Evolutionary conservation across 768 basidiomycete genomes (phyloP), one percentile per base, ranked within the genome.

Genomic region (Phylloporus scabripes): DNA sequence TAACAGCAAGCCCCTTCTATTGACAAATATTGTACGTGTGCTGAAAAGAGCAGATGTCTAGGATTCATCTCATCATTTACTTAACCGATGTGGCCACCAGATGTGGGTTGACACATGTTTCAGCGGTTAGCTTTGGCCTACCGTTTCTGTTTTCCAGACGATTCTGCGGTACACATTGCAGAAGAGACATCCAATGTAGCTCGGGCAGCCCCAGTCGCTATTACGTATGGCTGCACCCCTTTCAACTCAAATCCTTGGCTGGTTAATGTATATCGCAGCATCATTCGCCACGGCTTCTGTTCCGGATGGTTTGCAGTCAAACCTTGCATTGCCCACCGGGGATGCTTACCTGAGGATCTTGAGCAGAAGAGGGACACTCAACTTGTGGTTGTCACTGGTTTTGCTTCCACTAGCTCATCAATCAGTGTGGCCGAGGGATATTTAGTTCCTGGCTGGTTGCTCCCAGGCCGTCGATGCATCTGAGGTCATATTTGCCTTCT

Each of bases 391-490:
- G 56, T 65, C 68, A 34, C 71, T 77, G 46, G 66, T 65, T 42
- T 56, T 74, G 18, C 72, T n/a, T n/a, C n/a, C n/a, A n/a, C n/a
- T n/a, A n/a, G n/a, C n/a, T n/a, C n/a, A n/a, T n/a, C n/a, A n/a
- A n/a, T n/a, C n/a, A n/a, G n/a, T n/a, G n/a, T n/a, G n/a, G n/a
- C n/a, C n/a, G n/a, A 52, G 7, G 7, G 10, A 3, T 17, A 14
- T 34, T 9, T 57, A 75, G 70, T 74, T 63, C 49, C 60, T 73
- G 23, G 72, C 69, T 1, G 74, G 73, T 31, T 74, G 73, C 8
- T 74, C 75, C 9, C 76, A 77, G 54, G 66, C 61, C 45, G 65
- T 76, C 21, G 74, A 76, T 53, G 74, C 72, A 18, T 74, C 75
- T 14, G 69, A 74, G 34, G 74, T 74, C 21, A 62, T 76, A 24